Base-by-base conservation (phyloP, 106 monocot genomes). In the Acorus gramineus region DNA sequence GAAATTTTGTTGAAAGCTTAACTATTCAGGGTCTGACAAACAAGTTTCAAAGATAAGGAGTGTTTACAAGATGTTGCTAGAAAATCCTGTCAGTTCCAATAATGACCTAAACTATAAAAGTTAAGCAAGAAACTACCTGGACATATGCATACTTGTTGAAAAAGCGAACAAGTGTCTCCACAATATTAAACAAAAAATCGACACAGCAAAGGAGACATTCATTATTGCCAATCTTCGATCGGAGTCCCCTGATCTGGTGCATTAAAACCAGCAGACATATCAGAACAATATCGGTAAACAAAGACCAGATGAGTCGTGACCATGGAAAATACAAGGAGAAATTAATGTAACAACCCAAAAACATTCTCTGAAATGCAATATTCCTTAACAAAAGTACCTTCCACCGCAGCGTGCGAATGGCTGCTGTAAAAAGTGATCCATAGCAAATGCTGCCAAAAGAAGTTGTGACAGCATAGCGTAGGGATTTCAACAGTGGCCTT, bases 61-160 rank as follows among this genome's bases (percentile, higher is more conserved):
- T 28, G 28, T 28, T 28, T 28, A 28, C 28, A 28, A 28, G 28
- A 28, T 28, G 28, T 28, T 28, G 28, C 28, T 28, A 28, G 28
- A 28, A 28, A 28, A 28, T 28, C 28, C 28, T 28, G 28, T 28
- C 28, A 28, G 28, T 28, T 28, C 28, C 28, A 28, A 28, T 28
- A 28, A 28, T 28, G 28, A 28, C 28, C 28, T 28, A 53, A 5
- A 53, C 13, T 9, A 10, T 6, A 71, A 4, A 8, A 11, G 6
- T 28, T 50, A 73, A 81, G 53, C 28, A 52, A 44, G 11, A 65
- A 68, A 14, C 60, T 66, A 98, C 96, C 96, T 87, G 88, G 46
- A 98, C 96, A 80, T 98, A 98, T 61, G 96, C 96, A 84, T 98
- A 98, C 64, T 98, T 98, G 65, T 98, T 98, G 77, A 98, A 98